Evolutionary conservation across 768 basidiomycete genomes (phyloP).

Genomic region (Neoboletus brunneissimus): DNA sequence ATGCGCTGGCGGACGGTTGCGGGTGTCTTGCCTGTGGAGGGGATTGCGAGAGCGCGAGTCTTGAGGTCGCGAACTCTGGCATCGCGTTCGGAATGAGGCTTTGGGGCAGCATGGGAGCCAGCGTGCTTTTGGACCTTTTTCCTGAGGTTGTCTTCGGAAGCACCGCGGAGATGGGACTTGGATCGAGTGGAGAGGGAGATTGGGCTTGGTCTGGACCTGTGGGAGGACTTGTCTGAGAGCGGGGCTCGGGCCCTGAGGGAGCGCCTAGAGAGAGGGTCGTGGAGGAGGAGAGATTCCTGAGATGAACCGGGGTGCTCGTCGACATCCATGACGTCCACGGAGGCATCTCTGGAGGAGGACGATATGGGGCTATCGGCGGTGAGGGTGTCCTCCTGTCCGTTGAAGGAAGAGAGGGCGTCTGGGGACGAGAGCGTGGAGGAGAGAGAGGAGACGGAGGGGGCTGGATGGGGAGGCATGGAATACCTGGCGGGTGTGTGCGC

Average conservation of each 20-base stretch:
- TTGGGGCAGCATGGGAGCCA: conserved; percentile 17
- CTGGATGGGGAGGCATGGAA: conserved; percentile 15
- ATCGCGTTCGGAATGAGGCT: conserved; percentile 31
- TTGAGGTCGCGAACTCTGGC: conserved; percentile 31
- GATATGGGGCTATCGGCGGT: conserved; percentile 30
- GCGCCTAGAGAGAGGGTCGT: conserved; percentile 22
- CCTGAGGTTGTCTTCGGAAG: conserved; percentile 29
- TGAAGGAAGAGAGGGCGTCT: conserved; percentile 32
- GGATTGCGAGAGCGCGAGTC: conserved; percentile 31
- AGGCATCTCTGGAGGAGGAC: conserved; percentile 34
- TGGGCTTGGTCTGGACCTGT: conserved; percentile 24
- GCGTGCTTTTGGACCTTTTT: conserved; percentile 27
- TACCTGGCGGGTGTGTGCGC: conserved; percentile 1
- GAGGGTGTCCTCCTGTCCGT: conserved; percentile 29
- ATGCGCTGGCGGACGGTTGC: conserved; percentile 53
- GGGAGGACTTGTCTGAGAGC: conserved; percentile 25
- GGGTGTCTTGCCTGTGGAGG: conserved; percentile 42
- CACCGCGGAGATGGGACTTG: conserved; percentile 19
- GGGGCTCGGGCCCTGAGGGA: conserved; percentile 27
- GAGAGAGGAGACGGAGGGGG: conserved; percentile 18
- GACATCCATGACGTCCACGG: conserved; percentile 31
- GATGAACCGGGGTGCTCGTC: conserved; percentile 24
- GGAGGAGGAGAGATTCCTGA: conserved; percentile 26
- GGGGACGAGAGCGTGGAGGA: conserved; percentile 33
- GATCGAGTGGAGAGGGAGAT: conserved; percentile 27